A percentile compares a stretch with the other conserved stretches of the same genome.
Evolutionary conservation across 306 rosid genomes (phyloP).

Genomic region (Rosa multiflora): DNA sequence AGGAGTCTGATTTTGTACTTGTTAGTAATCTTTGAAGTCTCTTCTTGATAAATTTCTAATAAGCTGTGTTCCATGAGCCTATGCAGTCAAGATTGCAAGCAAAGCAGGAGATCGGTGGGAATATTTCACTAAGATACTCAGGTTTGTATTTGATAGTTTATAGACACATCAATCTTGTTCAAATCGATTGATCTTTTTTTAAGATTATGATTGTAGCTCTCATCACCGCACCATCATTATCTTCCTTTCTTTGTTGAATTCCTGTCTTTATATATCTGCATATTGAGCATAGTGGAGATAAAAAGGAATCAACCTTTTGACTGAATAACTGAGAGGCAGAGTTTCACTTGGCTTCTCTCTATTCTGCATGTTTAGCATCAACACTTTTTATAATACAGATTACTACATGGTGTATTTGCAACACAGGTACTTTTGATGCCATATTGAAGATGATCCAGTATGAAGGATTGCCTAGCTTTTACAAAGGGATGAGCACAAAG

Average conservation of each 20-base stretch:
- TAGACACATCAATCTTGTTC: slow-evolving; percentile 1
- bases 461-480: slow-evolving; percentile 74
- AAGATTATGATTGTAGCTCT: neutral
- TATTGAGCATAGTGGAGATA: neutral
- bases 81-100: slow-evolving; percentile 93
- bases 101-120: slow-evolving; percentile 83
- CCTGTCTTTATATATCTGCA: neutral
- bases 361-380: neutral
- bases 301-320: neutral
- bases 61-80: slow-evolving; percentile 14
- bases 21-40: neutral
- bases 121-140: slow-evolving; percentile 73
- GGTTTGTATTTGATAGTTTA: slow-evolving; percentile 43
- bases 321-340: neutral
- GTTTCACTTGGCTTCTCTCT: neutral
- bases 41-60: neutral
- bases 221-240: neutral
- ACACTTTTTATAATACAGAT: slow-evolving; percentile 7
- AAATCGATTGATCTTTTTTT: neutral
- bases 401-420: neutral
- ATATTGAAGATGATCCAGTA: slow-evolving; percentile 66
- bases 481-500: slow-evolving; percentile 87
- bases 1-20: neutral
- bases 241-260: neutral
- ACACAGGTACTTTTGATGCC: slow-evolving; percentile 72